Evolutionary conservation across 495 filamentous ascomycete species (phyloP), one percentile per base, ranked within the genome.

Genomic region (Cairneyella variabilis): DNA sequence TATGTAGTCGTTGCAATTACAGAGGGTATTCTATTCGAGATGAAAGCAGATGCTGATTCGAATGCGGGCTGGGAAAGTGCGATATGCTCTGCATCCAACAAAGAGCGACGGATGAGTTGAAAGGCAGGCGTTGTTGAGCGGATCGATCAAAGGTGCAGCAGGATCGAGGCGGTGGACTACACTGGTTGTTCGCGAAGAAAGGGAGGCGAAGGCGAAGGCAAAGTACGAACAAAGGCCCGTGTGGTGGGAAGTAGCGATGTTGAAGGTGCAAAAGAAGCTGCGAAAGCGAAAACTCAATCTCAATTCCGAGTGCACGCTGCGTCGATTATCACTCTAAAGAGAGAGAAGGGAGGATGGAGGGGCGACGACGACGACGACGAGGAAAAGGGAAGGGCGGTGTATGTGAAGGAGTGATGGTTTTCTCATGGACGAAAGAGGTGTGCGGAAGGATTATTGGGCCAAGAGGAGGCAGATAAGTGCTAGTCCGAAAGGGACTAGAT

Each of bases 41-140:
- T 28, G 44, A 28, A 54, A 51, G 56, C 41, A 54, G 56, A 56
- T 38, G 32, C 21, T 45, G 56, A 43, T 53, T 8, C 23, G 16
- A 21, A 37, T 36, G 48, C 14, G 32, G 21, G 43, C 32, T 53
- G 36, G 16, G 41, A 44, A 51, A 23, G 39, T 32, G 55, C 54
- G 46, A 49, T n/a, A n/a, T 57, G 59, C 59, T 62, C 59, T 53
- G 59, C 48, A 62, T 56, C 59, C 60, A 60, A 63, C 56, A 59
- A 63, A 59, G 56, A 63, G 60, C 60, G 59, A 51, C 51, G 51
- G 59, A 28, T 23, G 27, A 8, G 18, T 16, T 50, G 44, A 23
- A 50, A 50, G 49, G 42, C 34, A 51, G 44, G 14, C 28, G 28
- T 32, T 14, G 28, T 7, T 32, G 28, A 32, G 14, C 14, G 6